These are phyloP conservation scores for Daedaleopsis nitida DNA, from an alignment of 768 basidiomycete genomes.

Conservation along the genomic window DNA sequence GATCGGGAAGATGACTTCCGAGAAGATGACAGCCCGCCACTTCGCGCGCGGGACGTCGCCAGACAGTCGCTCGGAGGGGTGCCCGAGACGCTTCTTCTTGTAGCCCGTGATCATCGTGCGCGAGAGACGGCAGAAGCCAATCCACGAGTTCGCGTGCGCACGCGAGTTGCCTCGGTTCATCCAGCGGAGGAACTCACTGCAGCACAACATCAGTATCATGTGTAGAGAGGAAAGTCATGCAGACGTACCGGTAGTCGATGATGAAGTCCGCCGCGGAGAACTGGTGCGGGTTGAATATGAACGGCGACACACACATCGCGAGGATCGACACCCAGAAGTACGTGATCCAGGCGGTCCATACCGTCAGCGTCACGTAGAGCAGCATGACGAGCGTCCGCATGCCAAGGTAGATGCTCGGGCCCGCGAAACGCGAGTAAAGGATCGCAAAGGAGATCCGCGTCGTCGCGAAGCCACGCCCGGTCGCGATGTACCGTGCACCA, in stretches of 20 bases:
- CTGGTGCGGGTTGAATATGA: conserved; percentile 99
- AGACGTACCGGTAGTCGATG: conserved; percentile 83
- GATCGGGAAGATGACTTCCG: conserved; percentile 85
- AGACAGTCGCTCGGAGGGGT: conserved; percentile 96
- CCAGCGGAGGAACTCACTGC: conserved; percentile 96
- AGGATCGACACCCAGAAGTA: conserved; percentile 99
- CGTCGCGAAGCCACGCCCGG: conserved; percentile 98
- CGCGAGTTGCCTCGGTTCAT: conserved; percentile 99
- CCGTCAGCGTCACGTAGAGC: conserved; percentile 88
- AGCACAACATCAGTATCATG: conserved; percentile 17
- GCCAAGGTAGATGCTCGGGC: conserved; percentile 96
- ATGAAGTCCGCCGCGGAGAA: conserved; percentile 97
- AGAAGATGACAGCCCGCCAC: conserved; percentile 88
- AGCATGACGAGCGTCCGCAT: conserved; percentile 91
- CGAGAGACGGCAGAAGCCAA: conserved; percentile 97
- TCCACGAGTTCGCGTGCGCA: conserved; percentile 98
- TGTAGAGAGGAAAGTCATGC: background rate
- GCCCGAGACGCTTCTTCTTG: conserved; percentile 96
- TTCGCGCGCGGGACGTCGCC: conserved; percentile 92
- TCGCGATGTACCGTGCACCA: conserved; percentile 98
- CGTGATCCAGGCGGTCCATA: conserved; percentile 91
- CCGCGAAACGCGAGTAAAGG: conserved; percentile 97
- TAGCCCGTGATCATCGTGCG: conserved; percentile 99
- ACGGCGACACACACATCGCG: conserved; percentile 90
- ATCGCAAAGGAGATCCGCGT: conserved; percentile 93